phyloP scores from a whole-genome alignment of 768 basidiomycete species.

The Cystofilobasidium ferigula region DNA sequence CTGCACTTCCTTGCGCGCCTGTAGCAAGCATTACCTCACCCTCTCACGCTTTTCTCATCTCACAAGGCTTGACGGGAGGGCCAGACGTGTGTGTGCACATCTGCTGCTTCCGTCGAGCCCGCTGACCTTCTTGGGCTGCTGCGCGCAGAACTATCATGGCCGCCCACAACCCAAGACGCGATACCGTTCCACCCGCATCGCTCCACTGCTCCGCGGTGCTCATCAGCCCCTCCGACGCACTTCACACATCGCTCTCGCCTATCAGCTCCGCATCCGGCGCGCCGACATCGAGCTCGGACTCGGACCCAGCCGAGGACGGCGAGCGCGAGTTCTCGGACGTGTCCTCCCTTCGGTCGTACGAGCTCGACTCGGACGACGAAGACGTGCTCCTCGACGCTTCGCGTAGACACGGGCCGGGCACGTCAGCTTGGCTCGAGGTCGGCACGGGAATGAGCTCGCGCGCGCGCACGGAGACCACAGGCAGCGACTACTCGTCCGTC shows the following conservation, averaged over 20 bases:
- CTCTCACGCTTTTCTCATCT: no score
- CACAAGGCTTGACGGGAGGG: no score
- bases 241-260: not conserved
- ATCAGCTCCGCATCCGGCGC: not conserved
- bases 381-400: not conserved
- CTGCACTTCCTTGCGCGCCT: no score
- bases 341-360: not conserved
- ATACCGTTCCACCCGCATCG: not conserved
- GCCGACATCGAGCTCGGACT: not conserved
- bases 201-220: not conserved
- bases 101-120: no score
- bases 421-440: not conserved
- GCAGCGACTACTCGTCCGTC: not conserved
- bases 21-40: no score
- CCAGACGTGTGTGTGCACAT: no score
- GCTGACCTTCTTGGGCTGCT: no score
- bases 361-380: not conserved
- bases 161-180: no score
- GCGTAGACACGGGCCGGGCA: not conserved
- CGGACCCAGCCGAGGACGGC: not conserved
- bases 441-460: not conserved
- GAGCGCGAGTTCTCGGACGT: slow-evolving; percentile 1
- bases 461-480: not conserved
- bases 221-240: not conserved
- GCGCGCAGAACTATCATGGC: no score